Evolutionary conservation across 106 monocot species (phyloP), one percentile per base, ranked within the genome.

Genomic region (Amphibolis antarctica): DNA sequence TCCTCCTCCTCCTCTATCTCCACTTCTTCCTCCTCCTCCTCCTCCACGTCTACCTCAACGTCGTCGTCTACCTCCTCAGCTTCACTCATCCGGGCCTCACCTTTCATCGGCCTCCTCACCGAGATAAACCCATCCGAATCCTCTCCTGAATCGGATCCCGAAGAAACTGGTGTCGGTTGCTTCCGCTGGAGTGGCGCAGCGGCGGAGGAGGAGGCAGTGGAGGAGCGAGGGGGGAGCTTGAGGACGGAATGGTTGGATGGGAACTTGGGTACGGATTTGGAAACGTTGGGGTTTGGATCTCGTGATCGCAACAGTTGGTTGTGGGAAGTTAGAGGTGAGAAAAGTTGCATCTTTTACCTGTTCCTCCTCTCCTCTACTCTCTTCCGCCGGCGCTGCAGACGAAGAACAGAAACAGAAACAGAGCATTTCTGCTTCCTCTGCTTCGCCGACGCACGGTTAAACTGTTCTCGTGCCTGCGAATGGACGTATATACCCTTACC

Each of bases 71-170:
- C 65, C 0, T 44, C 73, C 50, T 73, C 81, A 24, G 63, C 65
- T 47, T 22, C 61, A 26, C 28, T 27, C 4, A 31, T n/a, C 52
- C 24, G 17, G 9, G 0, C 42, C 28, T 53, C 12, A 63, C 75
- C 82, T 72, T 76, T 86, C 60, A 65, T 71, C 47, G 82, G 90
- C 69, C 90, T 60, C 5, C 83, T 84, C 54, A 79, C 84, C 20
- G 58, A 69, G 28, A 77, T 79, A 44, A 77, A 0, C 10, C 28
- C 64, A 30, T 72, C 69, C 22, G 30, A 24, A 23, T 43, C 66
- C 11, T 13, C 60, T 23, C 67, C 57, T 4, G 36, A 36, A 7
- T 36, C 36, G 36, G 36, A 36, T 2, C 7, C 36, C 4, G 7
- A 36, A 36, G 36, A 36, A 7, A 36, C 47, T 62, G 42, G 1